Evolutionary conservation across 257 asterid species (phyloP).

Genomic region (Phtheirospermum japonicum): DNA sequence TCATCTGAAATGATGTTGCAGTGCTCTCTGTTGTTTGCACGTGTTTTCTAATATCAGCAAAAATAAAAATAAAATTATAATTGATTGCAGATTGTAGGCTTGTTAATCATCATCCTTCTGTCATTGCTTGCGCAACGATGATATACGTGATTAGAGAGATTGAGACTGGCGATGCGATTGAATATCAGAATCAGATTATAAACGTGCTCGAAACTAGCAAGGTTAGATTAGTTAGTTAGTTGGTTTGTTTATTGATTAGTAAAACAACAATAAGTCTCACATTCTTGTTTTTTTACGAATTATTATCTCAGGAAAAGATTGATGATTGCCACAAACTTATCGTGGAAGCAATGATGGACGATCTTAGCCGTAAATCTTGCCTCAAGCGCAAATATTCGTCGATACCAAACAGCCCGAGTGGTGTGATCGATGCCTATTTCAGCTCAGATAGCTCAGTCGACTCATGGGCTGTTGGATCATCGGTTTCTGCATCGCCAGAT

Average conservation of each 20-base stretch:
- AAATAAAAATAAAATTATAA: no score
- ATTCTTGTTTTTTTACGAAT: conserved; percentile 22
- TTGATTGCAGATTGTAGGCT: conserved; percentile 63
- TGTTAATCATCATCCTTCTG: conserved; percentile 49
- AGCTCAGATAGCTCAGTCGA: conserved; percentile 53
- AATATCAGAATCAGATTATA: conserved; percentile 37
- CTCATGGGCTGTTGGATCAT: conserved; percentile 41
- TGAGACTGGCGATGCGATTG: conserved; percentile 32
- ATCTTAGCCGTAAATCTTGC: conserved; percentile 23
- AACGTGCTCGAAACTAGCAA: conserved; percentile 40
- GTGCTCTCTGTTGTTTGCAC: no score
- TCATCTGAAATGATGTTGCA: conserved; percentile 2
- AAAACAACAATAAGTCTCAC: not conserved
- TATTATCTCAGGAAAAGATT: conserved; percentile 36
- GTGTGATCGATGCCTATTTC: conserved; percentile 55
- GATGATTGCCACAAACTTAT: conserved; percentile 43
- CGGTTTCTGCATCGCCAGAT: conserved; percentile 41
- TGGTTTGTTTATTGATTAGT: no score
- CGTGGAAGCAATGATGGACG: conserved; percentile 26
- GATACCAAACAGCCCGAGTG: conserved; percentile 55
- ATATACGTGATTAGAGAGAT: conserved; percentile 39
- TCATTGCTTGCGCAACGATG: conserved; percentile 55
- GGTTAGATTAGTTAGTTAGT: conserved; percentile 28
- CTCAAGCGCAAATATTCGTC: conserved; percentile 41
- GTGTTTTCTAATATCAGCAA: no score